These are phyloP conservation scores for Pochonia chlamydosporia DNA, from an alignment of 2,329 filamentous ascomycete genomes.

Conservation along the genomic window DNA sequence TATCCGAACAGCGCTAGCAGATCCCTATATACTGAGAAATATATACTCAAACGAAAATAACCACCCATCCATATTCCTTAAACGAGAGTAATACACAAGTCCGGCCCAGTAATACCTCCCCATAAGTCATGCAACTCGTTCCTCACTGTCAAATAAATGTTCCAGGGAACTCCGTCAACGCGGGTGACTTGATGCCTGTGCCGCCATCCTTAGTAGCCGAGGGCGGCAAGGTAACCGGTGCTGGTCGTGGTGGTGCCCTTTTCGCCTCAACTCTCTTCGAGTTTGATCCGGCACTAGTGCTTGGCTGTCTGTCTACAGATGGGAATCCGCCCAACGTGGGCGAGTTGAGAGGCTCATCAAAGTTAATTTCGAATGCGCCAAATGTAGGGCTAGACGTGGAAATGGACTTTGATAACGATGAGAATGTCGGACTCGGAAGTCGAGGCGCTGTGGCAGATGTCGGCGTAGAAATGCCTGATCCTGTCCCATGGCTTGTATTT, in stretches of 20 bases:
- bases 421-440: slow-evolving; percentile 30
- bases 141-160: not conserved
- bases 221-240: slow-evolving; percentile 22
- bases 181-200: not conserved
- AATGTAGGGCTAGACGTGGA: slow-evolving; percentile 26
- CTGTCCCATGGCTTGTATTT: slow-evolving; percentile 2
- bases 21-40: not conserved
- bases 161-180: not conserved
- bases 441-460: slow-evolving; percentile 24
- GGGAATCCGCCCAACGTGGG: not conserved
- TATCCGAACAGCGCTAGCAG: no score
- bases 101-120: not conserved
- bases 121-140: not conserved
- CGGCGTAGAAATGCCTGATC: slow-evolving; percentile 17
- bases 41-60: not conserved
- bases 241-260: slow-evolving; percentile 26
- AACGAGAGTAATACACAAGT: not conserved
- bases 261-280: slow-evolving; percentile 23
- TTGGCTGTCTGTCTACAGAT: slow-evolving; percentile 8
- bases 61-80: not conserved
- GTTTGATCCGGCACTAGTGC: not conserved
- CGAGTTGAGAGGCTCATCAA: slow-evolving; percentile 5
- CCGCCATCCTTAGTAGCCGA: slow-evolving; percentile 8
- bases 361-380: slow-evolving; percentile 23
- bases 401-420: slow-evolving; percentile 28